phyloP scores from a whole-genome alignment of 1,284 basidiomycete genomes.

The Heterobasidion irregulare region DNA sequence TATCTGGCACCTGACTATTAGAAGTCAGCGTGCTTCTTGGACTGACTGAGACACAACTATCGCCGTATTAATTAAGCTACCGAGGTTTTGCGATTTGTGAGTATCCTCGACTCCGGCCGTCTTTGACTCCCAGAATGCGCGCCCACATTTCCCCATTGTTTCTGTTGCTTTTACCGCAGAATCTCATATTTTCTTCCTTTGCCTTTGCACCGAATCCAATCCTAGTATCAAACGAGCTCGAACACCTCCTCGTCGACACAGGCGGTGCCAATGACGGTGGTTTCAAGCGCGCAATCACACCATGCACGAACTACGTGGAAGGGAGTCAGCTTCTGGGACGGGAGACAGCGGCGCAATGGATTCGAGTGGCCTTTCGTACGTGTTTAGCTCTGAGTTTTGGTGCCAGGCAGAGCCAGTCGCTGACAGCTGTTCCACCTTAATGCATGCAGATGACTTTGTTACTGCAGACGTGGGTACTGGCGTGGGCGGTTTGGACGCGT shows the following conservation, averaged over 20 bases:
- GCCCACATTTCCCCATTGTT: too few relatives aligned
- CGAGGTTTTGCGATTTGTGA: too few relatives aligned
- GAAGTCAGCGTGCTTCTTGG: too few relatives aligned
- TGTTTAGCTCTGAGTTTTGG: background rate
- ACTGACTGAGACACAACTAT: too few relatives aligned
- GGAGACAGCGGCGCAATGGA: background rate
- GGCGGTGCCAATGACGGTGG: background rate
- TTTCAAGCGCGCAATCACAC: background rate
- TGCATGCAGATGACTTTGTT: background rate
- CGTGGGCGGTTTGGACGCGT: background rate
- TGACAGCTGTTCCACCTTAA: background rate
- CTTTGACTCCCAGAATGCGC: too few relatives aligned
- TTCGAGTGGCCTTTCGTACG: background rate
- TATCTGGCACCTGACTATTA: too few relatives aligned
- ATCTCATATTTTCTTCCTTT: too few relatives aligned
- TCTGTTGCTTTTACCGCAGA: too few relatives aligned
- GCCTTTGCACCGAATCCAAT: too few relatives aligned
- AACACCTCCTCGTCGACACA: background rate
- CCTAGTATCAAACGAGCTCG: background rate
- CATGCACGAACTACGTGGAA: background rate
- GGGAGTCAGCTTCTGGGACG: background rate
- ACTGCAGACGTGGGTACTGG: background rate
- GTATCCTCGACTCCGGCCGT: too few relatives aligned
- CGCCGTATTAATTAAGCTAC: too few relatives aligned
- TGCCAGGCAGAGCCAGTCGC: background rate